Evolutionary conservation across 208 protist species (phyloP).

Genomic region (Trypanosoma brucei): DNA sequence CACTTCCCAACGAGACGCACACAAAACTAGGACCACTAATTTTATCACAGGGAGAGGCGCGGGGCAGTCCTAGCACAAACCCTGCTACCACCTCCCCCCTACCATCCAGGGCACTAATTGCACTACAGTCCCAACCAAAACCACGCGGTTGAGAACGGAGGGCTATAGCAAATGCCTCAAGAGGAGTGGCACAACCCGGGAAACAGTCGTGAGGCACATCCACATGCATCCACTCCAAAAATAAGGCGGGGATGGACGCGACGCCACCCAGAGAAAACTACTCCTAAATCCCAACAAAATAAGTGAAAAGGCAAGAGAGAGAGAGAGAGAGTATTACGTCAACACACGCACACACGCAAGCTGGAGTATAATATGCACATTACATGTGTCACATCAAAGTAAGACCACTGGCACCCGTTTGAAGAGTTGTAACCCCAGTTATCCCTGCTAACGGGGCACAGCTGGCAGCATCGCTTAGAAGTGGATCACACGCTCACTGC

Average conservation of each 20-base stretch:
- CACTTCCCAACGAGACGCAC: constrained; percentile 75
- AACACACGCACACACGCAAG: too few relatives aligned
- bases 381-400: too few relatives aligned
- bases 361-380: too few relatives aligned
- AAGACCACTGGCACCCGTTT: too few relatives aligned
- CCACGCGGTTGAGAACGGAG: constrained; percentile 2
- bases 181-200: constrained; percentile 5
- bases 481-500: neutral
- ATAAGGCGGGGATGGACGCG: neutral
- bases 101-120: constrained; percentile 8
- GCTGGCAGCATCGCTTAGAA: too few relatives aligned
- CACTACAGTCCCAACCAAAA: constrained; percentile 9
- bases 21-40: constrained; percentile 29
- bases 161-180: constrained; percentile 20
- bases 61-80: constrained; percentile 38
- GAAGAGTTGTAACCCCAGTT: too few relatives aligned
- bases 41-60: neutral
- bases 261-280: too few relatives aligned
- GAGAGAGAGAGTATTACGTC: too few relatives aligned
- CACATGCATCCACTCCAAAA: constrained; percentile 7
- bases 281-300: too few relatives aligned
- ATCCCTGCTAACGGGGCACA: too few relatives aligned
- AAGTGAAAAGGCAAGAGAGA: too few relatives aligned
- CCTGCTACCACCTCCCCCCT: constrained; percentile 34
- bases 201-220: neutral